These are phyloP conservation scores for Podaxis sp. DNA, from an alignment of 768 basidiomycete genomes.

Conservation along the genomic window DNA sequence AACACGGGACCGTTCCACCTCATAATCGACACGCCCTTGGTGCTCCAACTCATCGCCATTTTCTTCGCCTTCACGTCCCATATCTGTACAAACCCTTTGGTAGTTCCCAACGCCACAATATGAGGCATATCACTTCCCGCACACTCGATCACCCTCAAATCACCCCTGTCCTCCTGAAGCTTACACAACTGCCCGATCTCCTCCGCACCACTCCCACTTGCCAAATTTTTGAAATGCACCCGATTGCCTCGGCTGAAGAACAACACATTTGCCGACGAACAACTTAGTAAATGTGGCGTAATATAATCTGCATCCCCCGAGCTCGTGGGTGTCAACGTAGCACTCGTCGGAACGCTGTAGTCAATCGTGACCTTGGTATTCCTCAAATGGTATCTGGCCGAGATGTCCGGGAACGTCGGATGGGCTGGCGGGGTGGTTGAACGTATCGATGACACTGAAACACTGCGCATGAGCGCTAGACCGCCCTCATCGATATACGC, in stretches of 20 bases:
- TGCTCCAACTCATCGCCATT: slow-evolving; percentile 44
- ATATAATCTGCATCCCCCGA: slow-evolving; percentile 4
- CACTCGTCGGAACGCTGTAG: slow-evolving; percentile 22
- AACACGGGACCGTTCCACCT: slow-evolving; percentile 53
- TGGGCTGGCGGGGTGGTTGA: slow-evolving; percentile 14
- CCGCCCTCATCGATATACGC: slow-evolving; percentile 23
- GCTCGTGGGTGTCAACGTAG: slow-evolving; percentile 10
- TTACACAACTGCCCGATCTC: slow-evolving; percentile 50
- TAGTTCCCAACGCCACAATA: slow-evolving; percentile 57
- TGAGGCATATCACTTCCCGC: slow-evolving; percentile 29
- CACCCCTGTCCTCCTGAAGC: slow-evolving; percentile 40
- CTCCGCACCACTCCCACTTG: slow-evolving; percentile 23
- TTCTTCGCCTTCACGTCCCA: slow-evolving; percentile 17
- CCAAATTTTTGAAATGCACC: slow-evolving; percentile 47
- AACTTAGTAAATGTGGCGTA: slow-evolving; percentile 29
- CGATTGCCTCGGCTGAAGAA: slow-evolving; percentile 53
- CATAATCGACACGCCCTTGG: slow-evolving; percentile 58
- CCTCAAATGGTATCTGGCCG: slow-evolving; percentile 29
- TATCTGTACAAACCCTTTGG: slow-evolving; percentile 61
- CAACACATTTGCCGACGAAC: slow-evolving; percentile 39
- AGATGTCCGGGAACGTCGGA: slow-evolving; percentile 29
- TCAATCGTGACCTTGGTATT: slow-evolving; percentile 29
- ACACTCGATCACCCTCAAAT: slow-evolving; percentile 38
- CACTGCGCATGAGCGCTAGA: slow-evolving; percentile 28
- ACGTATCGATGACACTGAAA: slow-evolving; percentile 26